Evolutionary conservation across 495 filamentous ascomycete genomes (phyloP).

Genomic region (Diplogelasinospora grovesii): DNA sequence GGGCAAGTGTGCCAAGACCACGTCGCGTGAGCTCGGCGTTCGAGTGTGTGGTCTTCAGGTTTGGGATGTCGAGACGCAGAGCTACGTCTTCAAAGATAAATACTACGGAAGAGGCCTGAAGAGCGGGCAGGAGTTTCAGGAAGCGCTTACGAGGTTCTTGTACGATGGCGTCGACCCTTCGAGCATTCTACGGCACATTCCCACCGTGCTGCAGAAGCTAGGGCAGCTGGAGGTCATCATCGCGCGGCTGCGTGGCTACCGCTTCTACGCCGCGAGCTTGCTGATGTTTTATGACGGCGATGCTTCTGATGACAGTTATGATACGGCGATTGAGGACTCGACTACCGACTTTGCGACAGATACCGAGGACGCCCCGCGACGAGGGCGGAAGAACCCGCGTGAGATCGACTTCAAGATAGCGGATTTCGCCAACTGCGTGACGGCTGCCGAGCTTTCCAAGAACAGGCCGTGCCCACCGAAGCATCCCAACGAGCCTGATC

Average conservation of each 20-base stretch:
- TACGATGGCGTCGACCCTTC: constrained; percentile 80
- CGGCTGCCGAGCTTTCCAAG: constrained; percentile 61
- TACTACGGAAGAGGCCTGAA: constrained; percentile 90
- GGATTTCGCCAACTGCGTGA: constrained; percentile 97
- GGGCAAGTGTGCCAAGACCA: constrained; percentile 86
- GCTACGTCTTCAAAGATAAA: constrained; percentile 90
- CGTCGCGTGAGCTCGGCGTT: constrained; percentile 84
- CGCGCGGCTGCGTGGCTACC: constrained; percentile 68
- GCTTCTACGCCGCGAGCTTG: constrained; percentile 92
- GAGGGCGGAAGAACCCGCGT: constrained; percentile 30
- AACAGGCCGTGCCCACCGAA: constrained; percentile 69
- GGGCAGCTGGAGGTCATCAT: constrained; percentile 77
- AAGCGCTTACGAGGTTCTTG: constrained; percentile 80
- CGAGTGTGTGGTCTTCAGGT: constrained; percentile 93
- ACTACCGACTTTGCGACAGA: constrained; percentile 45
- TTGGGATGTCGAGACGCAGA: constrained; percentile 79
- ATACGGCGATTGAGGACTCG: constrained; percentile 41
- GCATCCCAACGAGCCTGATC: constrained; percentile 72
- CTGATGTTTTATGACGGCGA: constrained; percentile 91
- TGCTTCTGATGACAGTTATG: constrained; percentile 39
- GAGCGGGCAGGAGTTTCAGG: constrained; percentile 83
- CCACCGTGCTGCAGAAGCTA: constrained; percentile 77
- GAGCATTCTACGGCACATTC: constrained; percentile 77
- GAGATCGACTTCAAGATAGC: constrained; percentile 92
- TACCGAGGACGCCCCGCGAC: constrained; percentile 35